Percentiles rank a stretch among this genome's conserved stretches.
Evolutionary conservation across 2,329 filamentous ascomycete species (phyloP).

Genomic region (Aureobasidium sp.): DNA sequence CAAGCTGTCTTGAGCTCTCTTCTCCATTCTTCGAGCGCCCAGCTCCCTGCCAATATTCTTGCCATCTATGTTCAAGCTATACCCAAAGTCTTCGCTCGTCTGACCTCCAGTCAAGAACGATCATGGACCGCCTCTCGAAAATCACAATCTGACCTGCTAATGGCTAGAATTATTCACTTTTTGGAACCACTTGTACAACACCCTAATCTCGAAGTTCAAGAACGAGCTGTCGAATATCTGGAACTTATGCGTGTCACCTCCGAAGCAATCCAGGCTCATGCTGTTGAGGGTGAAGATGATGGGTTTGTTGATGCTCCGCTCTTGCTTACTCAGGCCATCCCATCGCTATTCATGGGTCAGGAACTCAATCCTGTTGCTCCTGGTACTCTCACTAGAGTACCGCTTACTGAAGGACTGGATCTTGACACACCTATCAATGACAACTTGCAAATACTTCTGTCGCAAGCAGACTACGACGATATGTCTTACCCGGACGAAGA

Average conservation of each 20-base stretch:
- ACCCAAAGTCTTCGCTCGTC: slow-evolving; percentile 72
- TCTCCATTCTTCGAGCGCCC: slow-evolving; percentile 57
- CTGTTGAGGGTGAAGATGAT: slow-evolving; percentile 48
- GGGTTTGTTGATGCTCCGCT: slow-evolving; percentile 72
- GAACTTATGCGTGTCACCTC: slow-evolving; percentile 81
- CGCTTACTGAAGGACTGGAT: slow-evolving; percentile 66
- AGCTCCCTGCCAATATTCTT: slow-evolving; percentile 58
- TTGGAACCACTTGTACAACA: slow-evolving; percentile 73
- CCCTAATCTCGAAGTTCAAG: slow-evolving; percentile 88
- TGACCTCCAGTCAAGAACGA: slow-evolving; percentile 58
- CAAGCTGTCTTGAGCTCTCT: slow-evolving; percentile 67
- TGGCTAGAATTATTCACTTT: slow-evolving; percentile 74
- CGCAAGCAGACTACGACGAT: slow-evolving; percentile 39
- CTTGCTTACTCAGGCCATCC: slow-evolving; percentile 83
- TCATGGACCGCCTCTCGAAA: slow-evolving; percentile 69
- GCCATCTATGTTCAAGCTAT: slow-evolving; percentile 75
- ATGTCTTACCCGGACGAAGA: slow-evolving; percentile 35
- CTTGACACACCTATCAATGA: slow-evolving; percentile 76
- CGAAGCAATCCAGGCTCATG: slow-evolving; percentile 68
- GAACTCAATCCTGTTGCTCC: slow-evolving; percentile 86
- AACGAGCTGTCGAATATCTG: slow-evolving; percentile 84
- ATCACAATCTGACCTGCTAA: slow-evolving; percentile 65
- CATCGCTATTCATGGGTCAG: slow-evolving; percentile 75
- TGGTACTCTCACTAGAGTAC: slow-evolving; percentile 79
- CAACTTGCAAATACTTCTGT: slow-evolving; percentile 61